Conservation (phyloP, 371 early-diverging fungal species). For the Apophysomyces elegans region DNA sequence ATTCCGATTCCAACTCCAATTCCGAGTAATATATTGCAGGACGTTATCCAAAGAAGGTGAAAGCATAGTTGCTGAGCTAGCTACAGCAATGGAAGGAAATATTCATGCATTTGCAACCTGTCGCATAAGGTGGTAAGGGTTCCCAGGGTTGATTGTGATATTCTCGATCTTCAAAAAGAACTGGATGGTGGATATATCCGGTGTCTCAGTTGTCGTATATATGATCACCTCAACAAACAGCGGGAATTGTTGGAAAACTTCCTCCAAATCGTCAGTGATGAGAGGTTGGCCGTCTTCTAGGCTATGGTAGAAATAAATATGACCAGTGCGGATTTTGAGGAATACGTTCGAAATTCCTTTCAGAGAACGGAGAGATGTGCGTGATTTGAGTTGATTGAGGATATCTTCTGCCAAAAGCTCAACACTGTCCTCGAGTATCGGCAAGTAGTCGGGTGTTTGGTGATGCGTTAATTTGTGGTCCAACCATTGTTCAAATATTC, state of each 20-base stretch:
- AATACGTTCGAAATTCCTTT: conserved; percentile 29
- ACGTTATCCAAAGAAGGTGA: not conserved
- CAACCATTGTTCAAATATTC: conserved; percentile 44
- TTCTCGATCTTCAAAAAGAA: conserved; percentile 35
- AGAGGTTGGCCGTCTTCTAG: conserved; percentile 39
- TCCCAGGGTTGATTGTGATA: conserved; percentile 28
- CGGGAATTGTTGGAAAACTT: conserved; percentile 43
- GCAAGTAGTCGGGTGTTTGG: conserved; percentile 27
- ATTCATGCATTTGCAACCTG: conserved; percentile 21
- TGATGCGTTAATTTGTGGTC: conserved; percentile 31
- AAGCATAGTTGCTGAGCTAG: not conserved
- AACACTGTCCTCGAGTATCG: conserved; percentile 43
- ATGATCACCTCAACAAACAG: conserved; percentile 40
- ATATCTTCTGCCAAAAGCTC: conserved; percentile 38
- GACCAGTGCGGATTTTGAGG: conserved; percentile 35
- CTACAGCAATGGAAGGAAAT: conserved; percentile 11
- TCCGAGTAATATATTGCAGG: conserved; percentile 5
- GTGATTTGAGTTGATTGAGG: conserved; percentile 33
- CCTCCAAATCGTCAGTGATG: conserved; percentile 39
- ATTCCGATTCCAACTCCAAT: conserved; percentile 15
- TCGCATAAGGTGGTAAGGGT: conserved; percentile 35
- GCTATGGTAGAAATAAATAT: conserved; percentile 36
- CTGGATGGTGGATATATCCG: conserved; percentile 20
- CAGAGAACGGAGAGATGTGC: conserved; percentile 26
- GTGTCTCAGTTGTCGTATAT: conserved; percentile 22